Evolutionary conservation across 495 filamentous ascomycete species (phyloP).

Genomic region (Tuber calosporum): DNA sequence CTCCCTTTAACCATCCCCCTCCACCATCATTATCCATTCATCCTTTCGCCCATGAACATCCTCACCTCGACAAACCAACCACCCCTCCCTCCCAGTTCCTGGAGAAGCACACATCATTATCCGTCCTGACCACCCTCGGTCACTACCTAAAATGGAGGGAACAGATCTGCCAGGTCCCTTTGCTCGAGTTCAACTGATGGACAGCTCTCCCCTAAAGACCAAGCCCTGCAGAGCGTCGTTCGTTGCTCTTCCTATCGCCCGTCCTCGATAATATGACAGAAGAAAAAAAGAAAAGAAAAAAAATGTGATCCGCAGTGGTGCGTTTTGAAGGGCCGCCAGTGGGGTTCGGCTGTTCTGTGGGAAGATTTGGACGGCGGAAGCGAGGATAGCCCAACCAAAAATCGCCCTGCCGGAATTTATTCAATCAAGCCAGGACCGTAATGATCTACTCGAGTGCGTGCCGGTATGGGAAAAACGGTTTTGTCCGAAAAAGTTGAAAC

Average conservation of each 20-base stretch:
- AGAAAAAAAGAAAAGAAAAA: not conserved
- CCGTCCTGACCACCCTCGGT: constrained; percentile 11
- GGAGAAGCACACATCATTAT: constrained; percentile 23
- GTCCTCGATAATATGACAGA: constrained; percentile 13
- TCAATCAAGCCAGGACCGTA: constrained; percentile 10
- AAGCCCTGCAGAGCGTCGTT: constrained; percentile 17
- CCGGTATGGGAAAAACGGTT: constrained; percentile 23
- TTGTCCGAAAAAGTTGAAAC: constrained; percentile 24
- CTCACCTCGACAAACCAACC: not conserved
- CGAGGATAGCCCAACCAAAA: constrained; percentile 33
- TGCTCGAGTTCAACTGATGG: constrained; percentile 17
- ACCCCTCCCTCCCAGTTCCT: constrained; percentile 25
- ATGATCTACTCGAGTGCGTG: too few species aligned
- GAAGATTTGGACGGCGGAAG: constrained; percentile 32
- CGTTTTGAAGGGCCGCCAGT: constrained; percentile 31
- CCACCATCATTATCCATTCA: constrained; percentile 27
- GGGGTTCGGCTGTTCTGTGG: constrained; percentile 40
- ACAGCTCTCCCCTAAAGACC: constrained; percentile 9
- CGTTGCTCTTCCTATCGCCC: constrained; percentile 21
- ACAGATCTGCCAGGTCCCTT: constrained; percentile 17
- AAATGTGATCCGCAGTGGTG: constrained; percentile 41
- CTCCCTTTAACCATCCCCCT: constrained; percentile 3
- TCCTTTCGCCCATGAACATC: constrained; percentile 17
- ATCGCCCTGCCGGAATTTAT: constrained; percentile 21
- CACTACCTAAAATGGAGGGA: constrained; percentile 14